phyloP scores from a whole-genome alignment of 805 yeast species.

The Kodamaea hsintzibuensis region DNA sequence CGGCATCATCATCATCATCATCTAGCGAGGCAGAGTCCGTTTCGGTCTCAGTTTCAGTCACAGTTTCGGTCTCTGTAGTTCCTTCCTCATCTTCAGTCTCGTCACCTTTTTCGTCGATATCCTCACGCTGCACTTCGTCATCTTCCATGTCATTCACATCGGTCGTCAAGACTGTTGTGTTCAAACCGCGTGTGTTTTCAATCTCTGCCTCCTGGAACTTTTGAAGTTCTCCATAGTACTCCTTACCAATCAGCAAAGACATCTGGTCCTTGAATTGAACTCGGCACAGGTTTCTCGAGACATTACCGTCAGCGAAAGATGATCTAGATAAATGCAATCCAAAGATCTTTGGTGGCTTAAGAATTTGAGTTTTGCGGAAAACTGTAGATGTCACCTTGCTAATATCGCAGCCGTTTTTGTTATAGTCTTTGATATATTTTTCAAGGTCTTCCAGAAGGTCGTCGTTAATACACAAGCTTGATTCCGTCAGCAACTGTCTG shows the following conservation, averaged over 20 bases:
- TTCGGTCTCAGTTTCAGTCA: slow-evolving; percentile 12
- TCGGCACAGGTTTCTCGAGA: slow-evolving; percentile 73
- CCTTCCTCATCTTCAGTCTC: slow-evolving; percentile 33
- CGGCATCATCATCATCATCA: slow-evolving; percentile 24
- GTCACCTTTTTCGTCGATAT: slow-evolving; percentile 35
- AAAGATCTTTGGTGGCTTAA: slow-evolving; percentile 68
- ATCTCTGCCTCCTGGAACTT: slow-evolving; percentile 31
- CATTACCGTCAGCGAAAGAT: slow-evolving; percentile 62
- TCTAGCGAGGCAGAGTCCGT: slow-evolving; percentile 21
- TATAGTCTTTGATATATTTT: slow-evolving; percentile 48
- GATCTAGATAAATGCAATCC: slow-evolving; percentile 88
- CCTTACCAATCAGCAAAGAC: slow-evolving; percentile 49
- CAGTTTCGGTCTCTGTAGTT: slow-evolving; percentile 13
- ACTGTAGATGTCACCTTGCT: slow-evolving; percentile 61
- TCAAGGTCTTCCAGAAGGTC: slow-evolving; percentile 58
- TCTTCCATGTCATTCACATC: slow-evolving; percentile 31
- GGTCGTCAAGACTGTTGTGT: slow-evolving; percentile 21
- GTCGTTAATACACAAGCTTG: slow-evolving; percentile 55
- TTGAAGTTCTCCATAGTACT: slow-evolving; percentile 36
- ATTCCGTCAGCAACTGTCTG: slow-evolving; percentile 27
- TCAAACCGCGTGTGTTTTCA: slow-evolving; percentile 3
- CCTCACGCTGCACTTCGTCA: slow-evolving; percentile 38
- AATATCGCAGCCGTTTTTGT: slow-evolving; percentile 44
- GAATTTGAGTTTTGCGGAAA: slow-evolving; percentile 60
- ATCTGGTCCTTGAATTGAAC: slow-evolving; percentile 62